Evolutionary conservation across 2,329 filamentous ascomycete genomes (phyloP), one percentile per base, ranked within the genome.

Genomic region (Claviceps sp.): DNA sequence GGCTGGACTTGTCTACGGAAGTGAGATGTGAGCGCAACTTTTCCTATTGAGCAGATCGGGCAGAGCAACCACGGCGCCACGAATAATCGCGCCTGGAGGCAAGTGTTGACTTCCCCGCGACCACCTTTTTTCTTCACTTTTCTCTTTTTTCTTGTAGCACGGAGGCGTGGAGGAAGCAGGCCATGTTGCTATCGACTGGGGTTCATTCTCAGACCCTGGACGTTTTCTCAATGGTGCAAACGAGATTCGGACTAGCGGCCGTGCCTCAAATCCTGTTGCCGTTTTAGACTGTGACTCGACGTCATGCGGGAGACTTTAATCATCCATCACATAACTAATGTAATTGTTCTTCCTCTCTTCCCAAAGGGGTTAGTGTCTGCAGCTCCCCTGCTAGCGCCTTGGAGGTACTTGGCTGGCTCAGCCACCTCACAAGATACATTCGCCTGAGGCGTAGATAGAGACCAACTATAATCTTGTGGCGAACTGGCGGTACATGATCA

Each of bases 1-100:
- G 8, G 26, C 26, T 13, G 30, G 41, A 26, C 44, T 54, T 6
- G 13, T 49, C 14, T 24, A 43, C 22, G 48, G 49, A 11, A 50
- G 37, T 3, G 79, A 82, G 70, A 75, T 72, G 37, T 85, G 82
- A 30, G 72, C 75, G 38, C 13, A 59, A 52, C 50, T 59, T 13
- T 40, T 48, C 4, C 30, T 47, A 37, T 50, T 52, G 14, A 30
- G 26, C 26, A 2, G 26, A 30, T 34, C 55, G 5, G 41, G 9
- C 41, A 43, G 41, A 24, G 41, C 8, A 43, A 18, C 41, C 7
- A 43, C 26, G 8, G 26, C 18, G 26, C 26, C 26, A 30, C 7
- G 24, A 7, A 30, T 30, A 3, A 30, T 30, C 26, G 26, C 9
- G 26, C 26, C 26, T 30, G 26, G 26, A 30, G 26, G 8, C 26